Evolutionary conservation across 495 filamentous ascomycete species (phyloP).

Genomic region (Evernia prunastri): DNA sequence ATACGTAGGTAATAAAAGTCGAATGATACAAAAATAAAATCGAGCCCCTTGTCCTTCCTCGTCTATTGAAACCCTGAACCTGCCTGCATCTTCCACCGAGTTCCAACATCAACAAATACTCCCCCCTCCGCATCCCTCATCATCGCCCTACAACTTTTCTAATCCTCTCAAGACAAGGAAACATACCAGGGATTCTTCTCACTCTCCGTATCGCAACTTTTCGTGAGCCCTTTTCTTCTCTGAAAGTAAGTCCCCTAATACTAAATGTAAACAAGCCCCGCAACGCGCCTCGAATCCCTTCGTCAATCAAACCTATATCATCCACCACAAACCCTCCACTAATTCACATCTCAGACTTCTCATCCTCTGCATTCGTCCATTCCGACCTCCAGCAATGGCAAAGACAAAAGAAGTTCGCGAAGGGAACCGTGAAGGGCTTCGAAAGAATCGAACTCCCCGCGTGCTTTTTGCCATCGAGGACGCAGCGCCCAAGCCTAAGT

Average conservation of each 20-base stretch:
- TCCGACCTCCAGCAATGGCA: neutral
- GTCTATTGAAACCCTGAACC: conserved; percentile 3
- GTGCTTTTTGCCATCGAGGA: conserved; percentile 21
- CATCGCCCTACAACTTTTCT: neutral
- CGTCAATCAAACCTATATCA: neutral
- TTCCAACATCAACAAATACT: neutral
- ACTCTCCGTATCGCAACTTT: neutral
- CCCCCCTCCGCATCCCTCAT: neutral
- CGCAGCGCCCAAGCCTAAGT: conserved; percentile 19
- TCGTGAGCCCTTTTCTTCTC: neutral
- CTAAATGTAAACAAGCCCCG: conserved; percentile 19
- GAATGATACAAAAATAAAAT: neutral
- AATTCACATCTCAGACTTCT: conserved; percentile 4
- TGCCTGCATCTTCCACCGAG: too few species aligned
- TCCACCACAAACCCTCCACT: neutral
- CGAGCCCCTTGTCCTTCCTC: neutral
- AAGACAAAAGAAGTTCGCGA: conserved; percentile 13
- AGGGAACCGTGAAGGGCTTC: neutral
- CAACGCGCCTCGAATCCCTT: conserved; percentile 12
- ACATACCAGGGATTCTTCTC: neutral
- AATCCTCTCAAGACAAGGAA: neutral
- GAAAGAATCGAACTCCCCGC: conserved; percentile 16
- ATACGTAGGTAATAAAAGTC: neutral
- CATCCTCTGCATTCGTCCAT: neutral
- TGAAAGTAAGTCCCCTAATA: neutral